Evolutionary conservation across 257 asterid genomes (phyloP).

Genomic region (Solanum stenotomum): DNA sequence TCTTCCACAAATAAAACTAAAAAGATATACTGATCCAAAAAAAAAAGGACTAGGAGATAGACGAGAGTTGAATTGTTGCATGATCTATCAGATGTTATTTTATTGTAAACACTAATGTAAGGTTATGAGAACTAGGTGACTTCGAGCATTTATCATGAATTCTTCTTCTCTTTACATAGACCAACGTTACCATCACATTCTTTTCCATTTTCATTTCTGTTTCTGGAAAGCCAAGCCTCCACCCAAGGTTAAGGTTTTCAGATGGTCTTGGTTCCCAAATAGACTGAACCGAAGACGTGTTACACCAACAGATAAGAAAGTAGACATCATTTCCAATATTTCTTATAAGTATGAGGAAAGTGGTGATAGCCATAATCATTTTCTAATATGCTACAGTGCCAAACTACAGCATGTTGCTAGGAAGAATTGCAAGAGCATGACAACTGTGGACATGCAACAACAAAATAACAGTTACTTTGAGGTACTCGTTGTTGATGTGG

Average conservation of each 20-base stretch:
- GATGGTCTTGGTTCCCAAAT: neutral
- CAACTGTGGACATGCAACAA: neutral
- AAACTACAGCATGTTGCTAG: neutral
- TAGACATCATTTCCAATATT: neutral
- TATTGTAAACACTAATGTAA: neutral
- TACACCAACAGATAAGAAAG: neutral
- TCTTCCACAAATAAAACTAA: neutral
- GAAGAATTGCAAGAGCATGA: neutral
- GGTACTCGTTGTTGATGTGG: neutral
- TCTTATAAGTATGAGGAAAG: neutral
- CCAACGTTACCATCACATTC: neutral
- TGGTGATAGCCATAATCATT: neutral
- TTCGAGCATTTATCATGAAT: neutral
- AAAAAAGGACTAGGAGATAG: neutral
- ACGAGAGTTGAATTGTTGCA: neutral
- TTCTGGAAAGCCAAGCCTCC: neutral
- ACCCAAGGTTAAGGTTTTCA: neutral
- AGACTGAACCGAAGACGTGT: neutral
- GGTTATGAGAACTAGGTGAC: neutral
- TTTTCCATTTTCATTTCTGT: neutral
- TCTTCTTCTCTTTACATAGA: neutral
- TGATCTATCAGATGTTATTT: neutral
- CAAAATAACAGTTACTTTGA: neutral
- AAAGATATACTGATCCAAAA: neutral
- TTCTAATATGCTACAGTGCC: neutral